phyloP scores from a whole-genome alignment of 1,284 basidiomycete genomes.

The Farysia itapuensis region DNA sequence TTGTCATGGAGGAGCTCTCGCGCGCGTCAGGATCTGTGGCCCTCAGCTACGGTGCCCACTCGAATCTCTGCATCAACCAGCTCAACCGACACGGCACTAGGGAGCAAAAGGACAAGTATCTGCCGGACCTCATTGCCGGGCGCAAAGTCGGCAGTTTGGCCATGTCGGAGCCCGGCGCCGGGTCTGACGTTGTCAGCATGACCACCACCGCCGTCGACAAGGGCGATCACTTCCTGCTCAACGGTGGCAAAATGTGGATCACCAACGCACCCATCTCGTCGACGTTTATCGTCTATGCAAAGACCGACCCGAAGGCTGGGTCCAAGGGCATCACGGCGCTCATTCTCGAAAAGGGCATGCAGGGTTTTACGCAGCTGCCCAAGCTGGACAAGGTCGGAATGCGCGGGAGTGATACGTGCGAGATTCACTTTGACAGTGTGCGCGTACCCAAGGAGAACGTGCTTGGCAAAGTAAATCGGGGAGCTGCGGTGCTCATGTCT shows the following conservation, averaged over 20 bases:
- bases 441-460: constrained; percentile 80
- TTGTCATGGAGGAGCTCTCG: constrained; percentile 67
- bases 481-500: constrained; percentile 87
- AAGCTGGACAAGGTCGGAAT: constrained; percentile 95
- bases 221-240: constrained; percentile 74
- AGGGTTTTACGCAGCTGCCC: constrained; percentile 84
- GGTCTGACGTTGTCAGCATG: constrained; percentile 93
- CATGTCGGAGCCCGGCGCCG: constrained; percentile 88
- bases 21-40: constrained; percentile 85
- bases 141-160: constrained; percentile 84
- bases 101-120: constrained; percentile 81
- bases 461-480: constrained; percentile 76
- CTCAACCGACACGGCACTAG: constrained; percentile 84
- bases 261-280: constrained; percentile 89
- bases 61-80: constrained; percentile 63
- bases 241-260: constrained; percentile 95
- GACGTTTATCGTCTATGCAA: constrained; percentile 90
- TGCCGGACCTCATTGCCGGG: constrained; percentile 79
- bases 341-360: constrained; percentile 77
- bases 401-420: constrained; percentile 91
- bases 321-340: constrained; percentile 92
- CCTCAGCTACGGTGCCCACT: constrained; percentile 87
- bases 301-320: constrained; percentile 74
- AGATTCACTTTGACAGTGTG: constrained; percentile 88
- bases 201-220: constrained; percentile 74